These are phyloP conservation scores for Sarocladium strictum DNA, from an alignment of 2,329 filamentous ascomycete species.

Conservation along the genomic window DNA sequence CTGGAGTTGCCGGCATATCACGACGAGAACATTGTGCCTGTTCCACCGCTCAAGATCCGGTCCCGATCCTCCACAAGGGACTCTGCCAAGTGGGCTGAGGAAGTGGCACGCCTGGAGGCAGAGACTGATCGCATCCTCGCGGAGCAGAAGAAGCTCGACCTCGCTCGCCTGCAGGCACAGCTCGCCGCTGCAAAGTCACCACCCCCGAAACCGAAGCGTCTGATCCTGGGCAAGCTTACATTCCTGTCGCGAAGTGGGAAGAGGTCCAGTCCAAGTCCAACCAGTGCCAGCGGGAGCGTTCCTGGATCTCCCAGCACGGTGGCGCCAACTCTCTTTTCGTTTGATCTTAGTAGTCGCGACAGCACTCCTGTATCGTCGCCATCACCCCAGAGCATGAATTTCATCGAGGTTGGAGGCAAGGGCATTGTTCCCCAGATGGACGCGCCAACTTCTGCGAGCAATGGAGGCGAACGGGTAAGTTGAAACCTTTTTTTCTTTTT, in stretches of 20 bases:
- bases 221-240: constrained; percentile 42
- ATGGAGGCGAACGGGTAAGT: constrained; percentile 69
- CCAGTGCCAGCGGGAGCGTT: constrained; percentile 18
- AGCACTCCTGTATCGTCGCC: constrained; percentile 27
- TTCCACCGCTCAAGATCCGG: not conserved
- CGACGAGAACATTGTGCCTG: not conserved
- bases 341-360: constrained; percentile 25
- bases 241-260: constrained; percentile 35
- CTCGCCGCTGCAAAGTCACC: constrained; percentile 27
- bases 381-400: constrained; percentile 25
- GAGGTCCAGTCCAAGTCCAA: constrained; percentile 28
- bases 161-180: constrained; percentile 38
- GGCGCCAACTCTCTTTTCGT: constrained; percentile 28
- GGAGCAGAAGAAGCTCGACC: constrained; percentile 44
- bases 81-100: constrained; percentile 28
- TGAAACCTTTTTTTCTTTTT: not conserved
- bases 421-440: constrained; percentile 53
- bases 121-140: constrained; percentile 43
- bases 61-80: constrained; percentile 10
- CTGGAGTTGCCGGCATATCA: not conserved
- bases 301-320: constrained; percentile 26
- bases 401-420: constrained; percentile 39
- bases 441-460: constrained; percentile 74
- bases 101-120: constrained; percentile 37
- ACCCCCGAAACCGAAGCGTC: constrained; percentile 25